phyloP scores from a whole-genome alignment of 371 early-diverging fungal species.

The Syncephalastrum monosporum region DNA sequence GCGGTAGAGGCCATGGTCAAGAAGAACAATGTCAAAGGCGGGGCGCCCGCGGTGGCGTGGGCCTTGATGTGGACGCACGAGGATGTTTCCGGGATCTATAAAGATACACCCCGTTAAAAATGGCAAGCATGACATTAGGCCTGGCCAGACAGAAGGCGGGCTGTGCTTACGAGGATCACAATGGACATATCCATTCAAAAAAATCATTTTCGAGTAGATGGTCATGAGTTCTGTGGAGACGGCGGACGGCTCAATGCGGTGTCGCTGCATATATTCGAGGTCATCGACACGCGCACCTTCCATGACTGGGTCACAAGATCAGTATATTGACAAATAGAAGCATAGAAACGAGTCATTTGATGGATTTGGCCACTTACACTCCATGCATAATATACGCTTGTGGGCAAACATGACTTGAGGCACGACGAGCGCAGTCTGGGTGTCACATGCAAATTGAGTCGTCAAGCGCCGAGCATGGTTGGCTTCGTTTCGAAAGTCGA shows the following conservation, averaged over 20 bases:
- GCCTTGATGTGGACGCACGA: conserved; percentile 59
- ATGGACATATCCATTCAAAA: conserved; percentile 77
- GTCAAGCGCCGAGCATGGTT: conserved; percentile 66
- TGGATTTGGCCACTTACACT: conserved; percentile 51
- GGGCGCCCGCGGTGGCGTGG: conserved; percentile 34
- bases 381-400: conserved; percentile 72
- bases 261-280: conserved; percentile 58
- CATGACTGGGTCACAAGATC: conserved; percentile 37
- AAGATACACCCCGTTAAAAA: neutral
- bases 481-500: conserved; percentile 84
- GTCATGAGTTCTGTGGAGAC: conserved; percentile 76
- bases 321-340: neutral
- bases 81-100: conserved; percentile 71
- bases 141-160: neutral
- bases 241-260: conserved; percentile 68
- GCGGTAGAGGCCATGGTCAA: conserved; percentile 95
- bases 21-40: conserved; percentile 84
- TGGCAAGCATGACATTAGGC: neutral
- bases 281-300: conserved; percentile 80
- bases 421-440: conserved; percentile 48
- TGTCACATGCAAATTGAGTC: conserved; percentile 55
- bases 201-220: conserved; percentile 92
- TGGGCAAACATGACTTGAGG: conserved; percentile 70
- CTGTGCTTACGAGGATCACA: conserved; percentile 70
- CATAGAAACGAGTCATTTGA: neutral